These are phyloP conservation scores for Alternaria sp. DNA, from an alignment of 2,329 filamentous ascomycete genomes.

Conservation along the genomic window DNA sequence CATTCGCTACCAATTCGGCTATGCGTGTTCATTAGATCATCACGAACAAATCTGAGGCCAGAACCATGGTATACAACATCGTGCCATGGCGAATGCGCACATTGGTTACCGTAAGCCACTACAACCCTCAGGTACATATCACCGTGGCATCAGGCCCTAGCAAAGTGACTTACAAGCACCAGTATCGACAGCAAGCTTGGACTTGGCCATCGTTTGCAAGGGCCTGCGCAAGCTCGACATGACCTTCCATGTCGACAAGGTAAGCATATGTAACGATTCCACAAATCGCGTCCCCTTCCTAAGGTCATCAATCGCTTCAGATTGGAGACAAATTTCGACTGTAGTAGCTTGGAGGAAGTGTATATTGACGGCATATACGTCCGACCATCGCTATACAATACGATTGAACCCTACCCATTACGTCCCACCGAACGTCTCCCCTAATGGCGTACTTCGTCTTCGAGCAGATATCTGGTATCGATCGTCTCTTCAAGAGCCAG, in stretches of 20 bases:
- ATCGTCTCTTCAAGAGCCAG: conserved; percentile 1
- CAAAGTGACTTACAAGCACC: too few species aligned
- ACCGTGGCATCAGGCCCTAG: accelerated
- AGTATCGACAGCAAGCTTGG: neutral
- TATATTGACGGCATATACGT: conserved; percentile 11
- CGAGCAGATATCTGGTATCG: conserved; percentile 6
- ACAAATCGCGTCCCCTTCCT: neutral
- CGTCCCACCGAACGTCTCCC: neutral
- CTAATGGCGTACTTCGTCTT: conserved; percentile 10
- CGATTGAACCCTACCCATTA: neutral
- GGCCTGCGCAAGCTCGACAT: neutral
- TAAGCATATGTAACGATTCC: neutral
- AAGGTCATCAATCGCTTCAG: neutral
- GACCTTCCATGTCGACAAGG: neutral
- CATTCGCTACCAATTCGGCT: too few species aligned
- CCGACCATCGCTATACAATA: neutral
- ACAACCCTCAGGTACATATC: accelerated
- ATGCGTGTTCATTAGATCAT: too few species aligned
- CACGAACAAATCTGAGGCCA: too few species aligned
- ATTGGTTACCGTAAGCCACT: accelerated
- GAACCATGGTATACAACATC: accelerated
- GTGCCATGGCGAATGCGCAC: too few species aligned
- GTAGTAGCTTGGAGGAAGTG: neutral
- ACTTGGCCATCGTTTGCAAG: conserved; percentile 4
- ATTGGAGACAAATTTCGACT: neutral